Base-by-base conservation (phyloP, 2,329 filamentous ascomycete species). In the Stachybotrys chlorohalonatus region DNA sequence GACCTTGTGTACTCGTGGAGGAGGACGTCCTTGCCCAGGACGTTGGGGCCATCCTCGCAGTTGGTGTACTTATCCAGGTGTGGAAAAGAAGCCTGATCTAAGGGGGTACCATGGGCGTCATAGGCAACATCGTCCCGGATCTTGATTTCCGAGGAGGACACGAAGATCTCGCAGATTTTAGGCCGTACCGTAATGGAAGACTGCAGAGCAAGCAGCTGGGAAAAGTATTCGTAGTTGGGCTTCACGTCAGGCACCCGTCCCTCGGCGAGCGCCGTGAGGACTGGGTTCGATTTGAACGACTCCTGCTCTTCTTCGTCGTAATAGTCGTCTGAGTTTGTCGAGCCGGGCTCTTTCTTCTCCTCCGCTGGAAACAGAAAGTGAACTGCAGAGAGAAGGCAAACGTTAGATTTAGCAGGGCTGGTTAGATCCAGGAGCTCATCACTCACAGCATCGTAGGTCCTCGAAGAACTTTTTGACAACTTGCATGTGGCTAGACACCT, bases 401-500 rank as follows among this genome's bases (percentile, higher is more conserved):
- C 16, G 32, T 13, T 13, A 9, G 11, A 42, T 42, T 7, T 13
- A 42, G 3, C 52, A 11, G 3, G 11, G 15, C 49, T 11, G 15
- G 30, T 24, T 6, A 1, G 13, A 2, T 32, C n/a, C 5, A 15
- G 11, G 13, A 7, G 30, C 31, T 30, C 7, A 6, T 31, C 11
- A 74, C 83, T 78, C 72, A 86, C 83, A 86, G 66, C 80, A 83
- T 48, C 81, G 77, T 58, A 86, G 74, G 54, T 80, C 78, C 54
- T 78, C 75, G 59, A 87, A 81, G 65, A 86, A 85, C 52, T 81
- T 81, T 71, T 87, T 87, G 54, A 87, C 71, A 13, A 88, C 84
- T 64, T 88, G 84, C 63, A 87, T 87, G 63, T 87, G 84, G 64
- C 83, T 87, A 2, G 84, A 87, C 6, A 87, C 82, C 62, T 86